Evolutionary conservation across 768 basidiomycete genomes (phyloP), one percentile per base, ranked within the genome.

Genomic region (Mrakia blollopis): DNA sequence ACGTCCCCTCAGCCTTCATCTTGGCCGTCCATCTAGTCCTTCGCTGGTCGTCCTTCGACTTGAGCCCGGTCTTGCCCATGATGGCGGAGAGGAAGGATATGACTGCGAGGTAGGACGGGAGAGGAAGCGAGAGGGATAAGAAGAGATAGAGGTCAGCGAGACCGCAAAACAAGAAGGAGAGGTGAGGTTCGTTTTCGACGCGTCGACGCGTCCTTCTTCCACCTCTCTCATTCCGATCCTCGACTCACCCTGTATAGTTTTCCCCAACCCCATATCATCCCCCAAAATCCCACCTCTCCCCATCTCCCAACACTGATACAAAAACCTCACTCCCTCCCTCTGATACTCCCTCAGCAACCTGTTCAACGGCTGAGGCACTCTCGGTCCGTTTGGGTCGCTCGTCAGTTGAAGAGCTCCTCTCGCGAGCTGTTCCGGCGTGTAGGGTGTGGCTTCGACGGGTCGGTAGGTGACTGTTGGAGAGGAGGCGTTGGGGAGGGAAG

Each of bases 241-340:
- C 1, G 4, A 39, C 65, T 25, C 16, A 68, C 65, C 65, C 23
- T 98, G 96, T 30, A 98, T 94, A 0, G 96, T 98, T 87, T 98
- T 98, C 3, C 91, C 96, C 86, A 85, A 75, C 70, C 93, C 96
- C 96, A 98, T 98, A 81, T 98, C 96, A 82, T 98, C 96, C 8
- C 96, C 96, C 6, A 98, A 86, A 16, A 98, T 82, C 0, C 91
- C 95, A 0, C 96, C 96, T 62, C 86, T 85, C 0, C 86, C 87
- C 79, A 90, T 85, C 39, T 85, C 83, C 81, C 91, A 97, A 65
- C 89, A 87, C 21, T 87, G 85, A 84, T 88, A 97, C 69, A 98
- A 87, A 83, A 98, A 98, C 60, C 86, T 83, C 18, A 91, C 88
- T 11, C 96, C 96, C 16, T 94, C 90, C 47, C 93, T 87, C 81